Base-by-base conservation (phyloP, 2,329 filamentous ascomycete species). In the Herpomyces periplanetae region DNA sequence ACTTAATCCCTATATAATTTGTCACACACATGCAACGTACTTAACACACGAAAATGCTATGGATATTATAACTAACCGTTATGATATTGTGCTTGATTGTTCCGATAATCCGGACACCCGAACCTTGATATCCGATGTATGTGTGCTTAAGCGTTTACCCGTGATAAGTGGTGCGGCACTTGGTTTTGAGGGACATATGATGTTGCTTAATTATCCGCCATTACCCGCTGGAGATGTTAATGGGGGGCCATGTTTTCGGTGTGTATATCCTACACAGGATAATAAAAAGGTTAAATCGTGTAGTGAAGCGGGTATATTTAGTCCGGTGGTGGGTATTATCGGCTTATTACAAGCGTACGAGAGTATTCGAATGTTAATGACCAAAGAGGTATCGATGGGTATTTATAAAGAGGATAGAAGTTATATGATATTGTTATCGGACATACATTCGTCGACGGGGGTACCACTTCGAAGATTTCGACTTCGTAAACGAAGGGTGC, bases 241-340 rank as follows among this genome's bases (percentile, higher is more conserved):
- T 0, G 60, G 63, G 13, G 65, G 71, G 0, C 73, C 75, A 0
- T 96, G 80, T 37, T 96, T 96, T 38, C 51, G 80, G 16, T 96
- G 80, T 32, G 52, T 91, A 6, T 96, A 87, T 29, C 73, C 71
- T 0, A n/a, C n/a, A n/a, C n/a, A n/a, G n/a, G n/a, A n/a, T n/a
- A n/a, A n/a, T n/a, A n/a, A n/a, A n/a, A 61, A 51, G 14, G 61
- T 88, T 1, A 47, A 68, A 2, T 69, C 61, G 23, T 96, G 80
- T 31, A 69, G 73, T 15, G 80, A 96, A 34, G 75, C 73, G 5
- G 80, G 80, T 0, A 71, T 96, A 5, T 31, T 96, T 1, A 80
- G 80, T 0, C 73, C 80, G 0, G 71, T 88, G 0, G 80, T 96
- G 0, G 80, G 80, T 0, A 49, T 58, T 1, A 88, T 96, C 68